Evolutionary conservation across 2,329 filamentous ascomycete species (phyloP), one percentile per base, ranked within the genome.

Genomic region (Escovopsis sp.): DNA sequence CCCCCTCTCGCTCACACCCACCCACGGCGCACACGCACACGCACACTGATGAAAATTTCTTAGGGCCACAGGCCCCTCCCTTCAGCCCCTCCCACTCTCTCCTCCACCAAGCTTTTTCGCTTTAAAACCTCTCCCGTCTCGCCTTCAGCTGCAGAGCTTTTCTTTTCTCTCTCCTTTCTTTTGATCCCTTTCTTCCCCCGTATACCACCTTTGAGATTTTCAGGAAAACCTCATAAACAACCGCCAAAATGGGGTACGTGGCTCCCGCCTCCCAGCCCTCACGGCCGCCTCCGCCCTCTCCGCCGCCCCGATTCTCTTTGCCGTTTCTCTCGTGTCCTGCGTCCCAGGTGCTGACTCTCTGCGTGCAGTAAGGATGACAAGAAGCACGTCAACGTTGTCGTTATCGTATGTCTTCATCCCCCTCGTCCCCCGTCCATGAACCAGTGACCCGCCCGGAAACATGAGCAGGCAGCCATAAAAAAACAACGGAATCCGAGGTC

Each of bases 321-420:
- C 1, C 8, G 8, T 7, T 32, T 32, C 11, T 32, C 11, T 32
- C 28, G 8, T 11, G 11, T 11, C 28, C 28, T 7, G 28, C 28
- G 28, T 9, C 28, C 28, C 8, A 3, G 28, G 8, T 9, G 36
- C 41, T 46, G 42, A 43, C 46, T 40, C 3, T 19, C 12, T 47
- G 41, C 8, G 8, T 23, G 59, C 64, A 89, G 88, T 85, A 96
- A 86, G 77, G 80, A 94, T 63, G 85, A 89, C 55, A 94, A 94
- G 83, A 73, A 69, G 72, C 89, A 96, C 72, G 86, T 96, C 72
- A 88, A 88, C 84, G 83, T 94, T 71, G 87, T 94, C 73, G 87
- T 94, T 70, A 94, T 94, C 79, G 87, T 57, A 63, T 56, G 62
- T 64, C 48, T 38, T 37, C 26, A 37, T 36, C 37, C 39, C 15